Evolutionary conservation across 2,329 filamentous ascomycete species (phyloP).

Genomic region (Tolypocladium pustulatum): DNA sequence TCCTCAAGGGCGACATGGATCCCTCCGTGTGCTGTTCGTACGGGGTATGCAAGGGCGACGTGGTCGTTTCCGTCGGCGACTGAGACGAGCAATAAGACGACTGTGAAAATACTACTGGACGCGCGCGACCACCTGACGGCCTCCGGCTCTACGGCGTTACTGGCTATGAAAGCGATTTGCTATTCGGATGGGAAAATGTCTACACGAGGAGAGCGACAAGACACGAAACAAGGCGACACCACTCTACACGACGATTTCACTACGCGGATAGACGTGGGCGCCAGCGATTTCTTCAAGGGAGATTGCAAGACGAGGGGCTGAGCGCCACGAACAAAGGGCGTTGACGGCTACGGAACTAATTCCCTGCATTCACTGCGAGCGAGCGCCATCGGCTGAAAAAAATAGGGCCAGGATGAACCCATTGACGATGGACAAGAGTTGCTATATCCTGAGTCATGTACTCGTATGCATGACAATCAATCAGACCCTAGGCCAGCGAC

Average conservation of each 20-base stretch:
- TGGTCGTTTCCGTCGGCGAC: conserved; percentile 34
- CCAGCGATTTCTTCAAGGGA: background rate
- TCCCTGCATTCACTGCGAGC: background rate
- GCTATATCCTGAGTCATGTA: background rate
- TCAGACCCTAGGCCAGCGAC: background rate
- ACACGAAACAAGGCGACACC: background rate
- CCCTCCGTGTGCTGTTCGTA: conserved; percentile 45
- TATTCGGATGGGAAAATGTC: background rate
- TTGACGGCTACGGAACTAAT: background rate
- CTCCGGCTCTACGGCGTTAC: background rate
- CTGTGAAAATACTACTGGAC: background rate
- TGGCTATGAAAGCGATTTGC: background rate
- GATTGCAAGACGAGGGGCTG: background rate
- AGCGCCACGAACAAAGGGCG: background rate
- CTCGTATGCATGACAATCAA: background rate
- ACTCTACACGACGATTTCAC: background rate
- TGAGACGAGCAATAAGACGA: background rate
- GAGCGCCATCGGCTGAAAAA: background rate
- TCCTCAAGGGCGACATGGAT: conserved; percentile 35
- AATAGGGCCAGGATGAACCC: background rate
- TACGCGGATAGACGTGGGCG: background rate
- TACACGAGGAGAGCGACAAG: background rate
- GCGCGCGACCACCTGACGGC: background rate
- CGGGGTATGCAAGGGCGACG: conserved; percentile 38
- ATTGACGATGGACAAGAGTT: background rate